Conservation (phyloP, 2,329 filamentous ascomycete genomes). For the Helminthosporium solani region DNA sequence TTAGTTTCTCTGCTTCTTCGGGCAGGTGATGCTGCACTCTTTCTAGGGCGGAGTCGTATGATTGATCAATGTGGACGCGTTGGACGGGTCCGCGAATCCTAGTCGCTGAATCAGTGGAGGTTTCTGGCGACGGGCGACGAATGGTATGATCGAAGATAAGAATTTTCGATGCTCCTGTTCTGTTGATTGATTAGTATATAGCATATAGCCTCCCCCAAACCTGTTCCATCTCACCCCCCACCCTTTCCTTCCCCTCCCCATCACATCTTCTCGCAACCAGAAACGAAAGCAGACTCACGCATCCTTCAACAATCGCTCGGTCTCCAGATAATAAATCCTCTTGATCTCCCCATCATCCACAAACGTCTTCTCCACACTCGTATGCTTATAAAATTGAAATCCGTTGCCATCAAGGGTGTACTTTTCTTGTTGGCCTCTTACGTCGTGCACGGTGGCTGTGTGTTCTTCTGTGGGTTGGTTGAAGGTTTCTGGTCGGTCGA, state of each 20-base stretch:
- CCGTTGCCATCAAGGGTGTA: slow-evolving; percentile 47
- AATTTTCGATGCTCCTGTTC: slow-evolving; percentile 58
- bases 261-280: too few species aligned
- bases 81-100: slow-evolving; percentile 50
- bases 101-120: slow-evolving; percentile 15
- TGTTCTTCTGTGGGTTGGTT: slow-evolving; percentile 31
- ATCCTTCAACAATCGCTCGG: slow-evolving; percentile 40
- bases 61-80: slow-evolving; percentile 61
- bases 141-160: slow-evolving; percentile 67
- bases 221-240: too few species aligned
- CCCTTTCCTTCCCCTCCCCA: too few species aligned
- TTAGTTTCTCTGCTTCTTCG: slow-evolving; percentile 31
- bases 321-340: slow-evolving; percentile 37
- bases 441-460: slow-evolving; percentile 44
- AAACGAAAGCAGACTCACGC: slow-evolving; percentile 31
- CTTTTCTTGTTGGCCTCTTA: slow-evolving; percentile 47
- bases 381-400: slow-evolving; percentile 37
- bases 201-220: too few species aligned
- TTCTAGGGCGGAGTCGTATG: slow-evolving; percentile 41
- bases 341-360: slow-evolving; percentile 39
- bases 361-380: slow-evolving; percentile 38
- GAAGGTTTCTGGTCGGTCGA: slow-evolving; percentile 36
- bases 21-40: slow-evolving; percentile 34
- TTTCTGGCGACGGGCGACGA: slow-evolving; percentile 42
- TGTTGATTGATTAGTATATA: slow-evolving; percentile 25